Evolutionary conservation across 805 yeast genomes (phyloP).

Genomic region (Brettanomyces naardenensis): DNA sequence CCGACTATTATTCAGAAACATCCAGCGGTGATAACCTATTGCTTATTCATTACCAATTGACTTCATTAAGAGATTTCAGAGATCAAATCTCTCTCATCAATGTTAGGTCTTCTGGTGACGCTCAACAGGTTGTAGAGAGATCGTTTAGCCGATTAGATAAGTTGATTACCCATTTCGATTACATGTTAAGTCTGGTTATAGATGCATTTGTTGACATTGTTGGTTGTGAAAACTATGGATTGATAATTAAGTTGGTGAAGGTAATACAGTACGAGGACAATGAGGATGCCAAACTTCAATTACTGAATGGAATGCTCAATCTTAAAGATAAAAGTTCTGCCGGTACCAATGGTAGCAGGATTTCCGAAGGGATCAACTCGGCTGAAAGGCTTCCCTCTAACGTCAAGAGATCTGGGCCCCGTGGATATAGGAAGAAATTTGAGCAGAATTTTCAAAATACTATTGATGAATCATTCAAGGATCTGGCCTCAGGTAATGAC

Average conservation of each 20-base stretch:
- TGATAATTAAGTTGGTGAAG: constrained; percentile 66
- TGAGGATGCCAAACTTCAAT: constrained; percentile 55
- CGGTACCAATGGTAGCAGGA: constrained; percentile 6
- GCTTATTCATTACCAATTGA: constrained; percentile 61
- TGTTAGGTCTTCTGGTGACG: constrained; percentile 42
- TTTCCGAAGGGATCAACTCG: background rate
- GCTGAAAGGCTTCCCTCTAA: constrained; percentile 16
- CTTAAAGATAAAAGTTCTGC: constrained; percentile 8
- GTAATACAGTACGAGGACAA: constrained; percentile 74
- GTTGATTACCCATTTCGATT: constrained; percentile 53
- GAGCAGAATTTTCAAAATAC: constrained; percentile 49
- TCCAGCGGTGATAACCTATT: constrained; percentile 49
- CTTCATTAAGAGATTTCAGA: constrained; percentile 64
- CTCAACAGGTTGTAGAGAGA: constrained; percentile 54
- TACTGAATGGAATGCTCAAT: constrained; percentile 16
- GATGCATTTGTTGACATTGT: constrained; percentile 58
- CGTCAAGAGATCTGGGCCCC: constrained; percentile 34
- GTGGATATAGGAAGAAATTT: constrained; percentile 60
- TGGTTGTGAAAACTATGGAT: constrained; percentile 56
- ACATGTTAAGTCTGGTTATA: constrained; percentile 55
- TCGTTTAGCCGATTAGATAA: constrained; percentile 43
- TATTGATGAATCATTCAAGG: constrained; percentile 55
- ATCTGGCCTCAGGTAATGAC: constrained; percentile 47
- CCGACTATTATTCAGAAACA: constrained; percentile 24
- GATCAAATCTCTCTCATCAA: constrained; percentile 65